Base-by-base conservation (phyloP, 352 stramenopile genomes). In the Pythium guiyangense region DNA sequence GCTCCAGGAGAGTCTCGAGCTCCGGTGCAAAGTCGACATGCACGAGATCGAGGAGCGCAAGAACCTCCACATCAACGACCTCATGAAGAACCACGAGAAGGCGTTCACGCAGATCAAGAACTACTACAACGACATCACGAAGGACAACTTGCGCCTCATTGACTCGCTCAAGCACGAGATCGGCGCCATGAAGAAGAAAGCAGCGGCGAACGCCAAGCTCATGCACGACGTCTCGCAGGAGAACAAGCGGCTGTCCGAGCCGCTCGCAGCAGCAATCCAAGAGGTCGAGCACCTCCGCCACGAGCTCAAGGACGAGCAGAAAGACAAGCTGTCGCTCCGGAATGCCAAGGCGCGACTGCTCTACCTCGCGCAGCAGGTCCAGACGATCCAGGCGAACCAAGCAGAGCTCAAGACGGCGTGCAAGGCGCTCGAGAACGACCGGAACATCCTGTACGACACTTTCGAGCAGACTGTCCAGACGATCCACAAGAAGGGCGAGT, bases 111-210 rank as follows among this genome's bases (percentile, higher is more conserved):
- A 97, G 77, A 98, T 98, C 79, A 97, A 97, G 60, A 87, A 90
- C 52, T 98, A 98, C 82, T 98, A 98, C 67, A 98, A 98, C 66
- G 90, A 97, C 60, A 98, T 98, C 60, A 98, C 93, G 17, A 90
- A 93, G 51, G 83, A 97, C 69, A 98, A 97, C 62, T 57, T 98
- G 25, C 82, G 89, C 11, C 78, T 97, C 44, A 98, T 98, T 52
- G 82, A 94, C 35, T 89, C 76, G 25, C 80, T 98, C 53, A 97
- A 97, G 73, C 84, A 88, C 58, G 87, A 98, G 70, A 87, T 98
- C 54, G 66, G 71, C n/a, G 85, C 92, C 6, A 97, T 98, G 86
- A 96, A 96, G 66, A 92, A 94, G 66, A 97, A 97, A 59, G 88
- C 88, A 0, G 66, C 84, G 12, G 81, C 77, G 3, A 97, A 97